Base-by-base conservation (phyloP, 805 yeast genomes). In the Pichia scutulata region DNA sequence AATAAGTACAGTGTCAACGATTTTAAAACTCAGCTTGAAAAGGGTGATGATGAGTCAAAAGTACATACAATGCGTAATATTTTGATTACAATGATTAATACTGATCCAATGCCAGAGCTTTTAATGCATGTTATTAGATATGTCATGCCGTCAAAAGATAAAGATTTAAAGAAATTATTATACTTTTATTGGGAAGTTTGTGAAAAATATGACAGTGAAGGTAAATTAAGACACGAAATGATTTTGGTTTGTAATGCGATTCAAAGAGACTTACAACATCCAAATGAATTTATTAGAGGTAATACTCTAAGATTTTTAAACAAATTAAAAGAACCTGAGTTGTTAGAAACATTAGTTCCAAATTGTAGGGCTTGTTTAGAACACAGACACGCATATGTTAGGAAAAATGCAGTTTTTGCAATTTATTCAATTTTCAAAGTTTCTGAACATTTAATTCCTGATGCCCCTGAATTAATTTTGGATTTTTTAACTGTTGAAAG, bases 161-260 rank as follows among this genome's bases (percentile, higher is more conserved):
- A 93, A 70, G 86, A 83, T 61, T 80, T 95, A 69, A 93, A 93
- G 76, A 93, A 90, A 69, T 75, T 93, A 64, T 74, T 95, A 56
- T 93, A 92, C 63, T 87, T 89, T 62, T 93, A 93, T 73, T 93
- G 98, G 98, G 99, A 93, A 69, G 88, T 92, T 50, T 95, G 96
- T 65, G 95, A 96, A 50, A 95, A 95, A 70, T 74, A 85, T 57
- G 95, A 89, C 60, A 74, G 76, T 37, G 85, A 85, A 48, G 98
- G 98, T 4, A 89, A 88, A 67, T 79, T 95, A 76, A 88, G 88
- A 71, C 98, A 92, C 68, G 99, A 93, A 72, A 93, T 93, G 98
- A 92, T 95, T 69, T 80, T 93, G 56, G 98, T 92, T 46, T 93
- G 98, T 73, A 95, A 95, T 68, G 97, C 98, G 48, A 89, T 93